Evolutionary conservation across 2,329 filamentous ascomycete genomes (phyloP).

Genomic region (Pseudocercospora musae): DNA sequence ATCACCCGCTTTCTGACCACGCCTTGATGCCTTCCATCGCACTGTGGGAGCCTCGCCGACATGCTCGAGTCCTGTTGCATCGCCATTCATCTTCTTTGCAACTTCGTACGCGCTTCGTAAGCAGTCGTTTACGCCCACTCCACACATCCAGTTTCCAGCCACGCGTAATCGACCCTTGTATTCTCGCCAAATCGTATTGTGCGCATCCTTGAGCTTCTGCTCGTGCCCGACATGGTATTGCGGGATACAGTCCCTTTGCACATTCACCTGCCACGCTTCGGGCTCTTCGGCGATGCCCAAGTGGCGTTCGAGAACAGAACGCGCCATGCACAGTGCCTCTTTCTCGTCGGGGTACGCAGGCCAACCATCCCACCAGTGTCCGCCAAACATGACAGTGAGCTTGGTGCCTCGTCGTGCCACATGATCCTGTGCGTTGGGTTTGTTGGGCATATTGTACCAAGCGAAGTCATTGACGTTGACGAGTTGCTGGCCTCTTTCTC

Average conservation of each 20-base stretch:
- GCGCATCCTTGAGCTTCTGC: slow-evolving; percentile 56
- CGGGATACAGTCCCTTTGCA: slow-evolving; percentile 75
- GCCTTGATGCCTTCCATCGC: slow-evolving; percentile 19
- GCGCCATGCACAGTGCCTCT: slow-evolving; percentile 68
- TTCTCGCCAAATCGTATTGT: slow-evolving; percentile 51
- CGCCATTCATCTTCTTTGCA: slow-evolving; percentile 40
- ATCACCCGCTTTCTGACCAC: slow-evolving; percentile 10
- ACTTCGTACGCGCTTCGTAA: slow-evolving; percentile 56
- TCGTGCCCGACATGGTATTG: slow-evolving; percentile 83
- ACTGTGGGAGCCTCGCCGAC: slow-evolving; percentile 25
- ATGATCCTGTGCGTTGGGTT: slow-evolving; percentile 32
- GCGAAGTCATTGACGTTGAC: slow-evolving; percentile 35
- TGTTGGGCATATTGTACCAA: slow-evolving; percentile 34
- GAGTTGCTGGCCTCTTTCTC: slow-evolving; percentile 24
- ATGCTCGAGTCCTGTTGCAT: slow-evolving; percentile 34
- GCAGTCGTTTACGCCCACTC: slow-evolving; percentile 51
- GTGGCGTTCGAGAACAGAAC: slow-evolving; percentile 67
- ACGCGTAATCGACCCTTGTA: slow-evolving; percentile 66
- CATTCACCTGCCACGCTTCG: slow-evolving; percentile 57
- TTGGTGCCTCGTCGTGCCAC: slow-evolving; percentile 64
- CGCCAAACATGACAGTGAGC: slow-evolving; percentile 90
- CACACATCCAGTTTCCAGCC: slow-evolving; percentile 47
- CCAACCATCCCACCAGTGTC: slow-evolving; percentile 80
- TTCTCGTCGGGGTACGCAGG: slow-evolving; percentile 60
- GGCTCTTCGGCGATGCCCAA: slow-evolving; percentile 66